Conservation (phyloP, 2,329 filamentous ascomycete species). For the Aspergillus jensenii region DNA sequence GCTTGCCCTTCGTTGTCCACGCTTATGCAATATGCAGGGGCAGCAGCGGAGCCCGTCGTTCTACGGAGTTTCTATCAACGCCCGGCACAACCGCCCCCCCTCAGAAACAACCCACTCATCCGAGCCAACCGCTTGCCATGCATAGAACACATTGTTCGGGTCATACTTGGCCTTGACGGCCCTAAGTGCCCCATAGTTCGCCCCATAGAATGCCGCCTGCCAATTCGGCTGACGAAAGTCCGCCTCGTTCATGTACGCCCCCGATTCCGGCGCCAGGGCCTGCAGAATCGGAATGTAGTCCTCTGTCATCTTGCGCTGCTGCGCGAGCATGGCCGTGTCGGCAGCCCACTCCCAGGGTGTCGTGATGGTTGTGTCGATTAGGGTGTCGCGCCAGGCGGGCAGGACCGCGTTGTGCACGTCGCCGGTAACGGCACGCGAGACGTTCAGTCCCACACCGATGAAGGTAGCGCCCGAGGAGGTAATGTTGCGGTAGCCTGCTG, state of each 20-base stretch:
- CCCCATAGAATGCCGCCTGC: slow-evolving; percentile 11
- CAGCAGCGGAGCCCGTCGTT: no score
- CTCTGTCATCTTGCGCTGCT: slow-evolving; percentile 41
- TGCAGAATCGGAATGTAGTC: slow-evolving; percentile 38
- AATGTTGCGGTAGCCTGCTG: slow-evolving; percentile 7
- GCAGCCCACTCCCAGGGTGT: slow-evolving; percentile 41
- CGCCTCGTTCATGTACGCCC: slow-evolving; percentile 14
- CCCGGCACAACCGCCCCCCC: background rate
- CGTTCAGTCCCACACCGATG: slow-evolving; percentile 29
- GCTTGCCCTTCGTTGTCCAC: no score
- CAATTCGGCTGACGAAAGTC: slow-evolving; percentile 7
- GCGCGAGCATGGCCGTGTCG: slow-evolving; percentile 32
- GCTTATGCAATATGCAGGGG: background rate
- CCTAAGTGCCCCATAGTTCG: slow-evolving; percentile 6
- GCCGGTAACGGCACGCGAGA: slow-evolving; percentile 33
- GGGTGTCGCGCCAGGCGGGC: slow-evolving; percentile 44
- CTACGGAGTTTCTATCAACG: background rate
- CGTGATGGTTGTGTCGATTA: slow-evolving; percentile 39
- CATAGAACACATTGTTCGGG: slow-evolving; percentile 11
- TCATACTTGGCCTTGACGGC: slow-evolving; percentile 11
- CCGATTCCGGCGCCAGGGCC: slow-evolving; percentile 34
- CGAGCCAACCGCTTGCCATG: slow-evolving; percentile 3
- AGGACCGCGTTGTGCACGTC: slow-evolving; percentile 46
- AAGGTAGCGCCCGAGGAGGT: background rate
- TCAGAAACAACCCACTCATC: slow-evolving; percentile 4